Percentiles rank a stretch among this genome's conserved stretches.
Evolutionary conservation across 805 yeast genomes (phyloP).

Genomic region (Wickerhamomyces xylosicus): DNA sequence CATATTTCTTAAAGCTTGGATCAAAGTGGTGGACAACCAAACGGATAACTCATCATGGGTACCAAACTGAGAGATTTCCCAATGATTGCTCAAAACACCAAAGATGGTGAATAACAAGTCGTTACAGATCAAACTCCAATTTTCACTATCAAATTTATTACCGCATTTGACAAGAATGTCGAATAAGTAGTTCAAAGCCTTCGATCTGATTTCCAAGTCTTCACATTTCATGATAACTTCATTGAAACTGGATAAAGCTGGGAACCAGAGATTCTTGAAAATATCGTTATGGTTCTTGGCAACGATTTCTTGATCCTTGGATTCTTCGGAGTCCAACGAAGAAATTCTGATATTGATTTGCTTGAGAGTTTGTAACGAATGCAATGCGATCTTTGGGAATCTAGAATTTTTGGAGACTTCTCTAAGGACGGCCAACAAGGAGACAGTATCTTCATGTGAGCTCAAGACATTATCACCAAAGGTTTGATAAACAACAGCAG

Average conservation of each 20-base stretch:
- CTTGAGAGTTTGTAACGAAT: slow-evolving; percentile 67
- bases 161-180: slow-evolving; percentile 77
- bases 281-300: slow-evolving; percentile 27
- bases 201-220: slow-evolving; percentile 87
- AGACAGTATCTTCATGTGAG: slow-evolving; percentile 52
- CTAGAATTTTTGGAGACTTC: slow-evolving; percentile 76
- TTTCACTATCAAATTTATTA: slow-evolving; percentile 54
- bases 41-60: slow-evolving; percentile 82
- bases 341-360: slow-evolving; percentile 52
- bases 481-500: slow-evolving; percentile 49
- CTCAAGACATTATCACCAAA: slow-evolving; percentile 51
- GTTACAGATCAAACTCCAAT: slow-evolving; percentile 78
- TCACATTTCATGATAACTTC: slow-evolving; percentile 88
- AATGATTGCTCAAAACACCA: slow-evolving; percentile 62
- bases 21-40: slow-evolving; percentile 93
- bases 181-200: slow-evolving; percentile 76
- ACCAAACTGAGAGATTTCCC: slow-evolving; percentile 58
- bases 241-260: slow-evolving; percentile 75
- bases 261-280: slow-evolving; percentile 67
- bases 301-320: slow-evolving; percentile 11
- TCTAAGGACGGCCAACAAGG: slow-evolving; percentile 62
- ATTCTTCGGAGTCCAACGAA: slow-evolving; percentile 20
- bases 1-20: slow-evolving; percentile 88
- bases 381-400: slow-evolving; percentile 73
- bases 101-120: slow-evolving; percentile 85